A percentile compares a stretch with the other conserved stretches of the same genome.
phyloP scores from a whole-genome alignment of 2,329 filamentous ascomycete species.

The Fusarium sp. region DNA sequence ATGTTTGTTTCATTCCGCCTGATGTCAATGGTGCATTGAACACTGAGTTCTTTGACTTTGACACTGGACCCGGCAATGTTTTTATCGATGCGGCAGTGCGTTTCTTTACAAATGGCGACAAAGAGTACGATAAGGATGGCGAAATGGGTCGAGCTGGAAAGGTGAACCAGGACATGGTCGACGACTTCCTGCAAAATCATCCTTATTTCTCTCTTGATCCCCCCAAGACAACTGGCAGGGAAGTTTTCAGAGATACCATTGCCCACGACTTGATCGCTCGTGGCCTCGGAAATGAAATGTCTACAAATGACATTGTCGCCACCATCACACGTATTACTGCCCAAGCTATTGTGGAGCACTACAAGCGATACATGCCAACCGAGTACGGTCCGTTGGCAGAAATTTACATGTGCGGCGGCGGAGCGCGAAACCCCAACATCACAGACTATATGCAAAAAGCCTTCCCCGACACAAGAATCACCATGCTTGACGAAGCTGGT shows the following conservation, averaged over 20 bases:
- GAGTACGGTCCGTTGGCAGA: background rate
- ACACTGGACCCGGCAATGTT: background rate
- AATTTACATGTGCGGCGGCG: background rate
- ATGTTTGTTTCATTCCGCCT: background rate
- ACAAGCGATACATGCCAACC: background rate
- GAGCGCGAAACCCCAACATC: background rate
- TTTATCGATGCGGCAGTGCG: background rate
- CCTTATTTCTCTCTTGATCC: background rate
- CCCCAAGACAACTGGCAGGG: background rate
- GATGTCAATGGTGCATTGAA: background rate
- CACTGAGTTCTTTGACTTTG: slow-evolving; percentile 1
- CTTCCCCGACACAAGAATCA: background rate
- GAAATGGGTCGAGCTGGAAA: background rate
- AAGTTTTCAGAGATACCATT: background rate
- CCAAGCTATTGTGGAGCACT: background rate
- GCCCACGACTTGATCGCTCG: background rate
- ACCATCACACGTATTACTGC: background rate
- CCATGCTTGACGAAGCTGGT: background rate
- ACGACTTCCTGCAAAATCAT: background rate
- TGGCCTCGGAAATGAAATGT: background rate
- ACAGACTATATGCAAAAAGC: background rate
- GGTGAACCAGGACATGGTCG: background rate
- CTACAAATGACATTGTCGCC: background rate
- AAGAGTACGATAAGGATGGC: background rate
- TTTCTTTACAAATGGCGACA: background rate